Percentiles rank a stretch among this genome's conserved stretches.
These are phyloP conservation scores for Cercospora sp. DNA, from an alignment of 2,329 filamentous ascomycete species.

Conservation along the genomic window DNA sequence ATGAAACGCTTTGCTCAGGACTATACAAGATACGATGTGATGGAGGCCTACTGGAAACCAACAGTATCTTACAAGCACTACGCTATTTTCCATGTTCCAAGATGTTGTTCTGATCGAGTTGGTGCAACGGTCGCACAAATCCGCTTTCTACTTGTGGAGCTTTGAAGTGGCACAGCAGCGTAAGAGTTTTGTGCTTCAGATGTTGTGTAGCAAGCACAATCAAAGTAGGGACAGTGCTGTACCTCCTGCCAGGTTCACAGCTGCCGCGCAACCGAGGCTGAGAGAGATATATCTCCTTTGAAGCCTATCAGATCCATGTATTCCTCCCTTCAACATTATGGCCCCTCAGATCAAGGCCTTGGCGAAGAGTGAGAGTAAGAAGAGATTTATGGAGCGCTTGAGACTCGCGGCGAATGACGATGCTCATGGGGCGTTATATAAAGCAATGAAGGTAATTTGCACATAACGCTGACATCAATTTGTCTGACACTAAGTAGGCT, in stretches of 20 bases:
- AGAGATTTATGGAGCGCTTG: constrained; percentile 1
- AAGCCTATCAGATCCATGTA: no score
- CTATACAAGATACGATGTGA: no score
- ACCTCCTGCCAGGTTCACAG: neutral
- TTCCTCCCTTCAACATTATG: no score
- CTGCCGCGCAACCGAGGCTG: neutral
- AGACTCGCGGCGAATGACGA: neutral
- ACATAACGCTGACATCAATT: neutral
- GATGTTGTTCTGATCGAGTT: neutral
- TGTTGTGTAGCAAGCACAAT: neutral
- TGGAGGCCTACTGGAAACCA: no score
- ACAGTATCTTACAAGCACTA: no score
- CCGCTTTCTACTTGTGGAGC: neutral
- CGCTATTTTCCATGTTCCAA: no score
- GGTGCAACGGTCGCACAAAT: neutral
- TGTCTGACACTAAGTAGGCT: neutral
- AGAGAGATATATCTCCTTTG: neutral
- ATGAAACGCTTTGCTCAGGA: no score
- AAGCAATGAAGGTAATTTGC: neutral
- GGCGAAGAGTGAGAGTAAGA: constrained; percentile 3
- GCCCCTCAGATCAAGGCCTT: neutral
- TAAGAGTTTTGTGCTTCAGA: neutral
- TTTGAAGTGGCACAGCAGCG: neutral
- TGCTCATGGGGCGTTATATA: neutral
- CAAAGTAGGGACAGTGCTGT: neutral